Base-by-base conservation (phyloP, 345 rosid genomes). In the Syzygium oleosum region DNA sequence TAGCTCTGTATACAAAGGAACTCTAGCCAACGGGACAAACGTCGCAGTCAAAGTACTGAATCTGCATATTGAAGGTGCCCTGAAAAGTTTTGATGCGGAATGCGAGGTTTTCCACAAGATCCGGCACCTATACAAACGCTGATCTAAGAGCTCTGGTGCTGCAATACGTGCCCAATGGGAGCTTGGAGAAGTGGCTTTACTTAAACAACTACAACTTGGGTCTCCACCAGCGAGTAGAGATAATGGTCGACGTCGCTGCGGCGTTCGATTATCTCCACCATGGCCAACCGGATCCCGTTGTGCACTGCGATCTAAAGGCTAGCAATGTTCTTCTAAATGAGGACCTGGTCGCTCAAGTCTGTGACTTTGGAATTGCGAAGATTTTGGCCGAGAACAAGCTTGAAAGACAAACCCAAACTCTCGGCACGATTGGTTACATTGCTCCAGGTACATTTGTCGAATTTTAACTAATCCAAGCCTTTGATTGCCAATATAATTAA, bases 31-130 rank as follows among this genome's bases (percentile, higher is more conserved):
- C 46, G 85, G 80, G 58, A 51, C 4, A 7, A 31, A 53, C n/a
- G 51, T 90, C 54, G 91, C 91, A 15, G 84, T 88, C 22, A 88
- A 88, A 79, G 83, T 87, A 3, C 58, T 88, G 54, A 84, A 87
- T 52, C 52, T 87, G 5, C 85, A 87, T 52, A 12, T 29, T 10
- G 58, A 85, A 22, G 87, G 88, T 43, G 85, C 85, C 6, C 17
- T 56, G 12, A 73, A 78, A 63, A 90, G 88, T 13, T 90, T 90
- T 22, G 88, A 83, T 2, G 77, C 49, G 16, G 89, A 88, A 78
- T 88, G 92, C 49, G 84, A 85, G 22, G 53, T 52, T 2, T 6
- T 88, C 65, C n/a, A 80, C 9, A 61, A 56, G 1, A 90, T 88
- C 51, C 9, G 52, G 31, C 88, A 90, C n/a, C n/a, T n/a, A n/a